Base-by-base conservation (phyloP, 2,329 filamentous ascomycete species). In the Meredithiella fracta region DNA sequence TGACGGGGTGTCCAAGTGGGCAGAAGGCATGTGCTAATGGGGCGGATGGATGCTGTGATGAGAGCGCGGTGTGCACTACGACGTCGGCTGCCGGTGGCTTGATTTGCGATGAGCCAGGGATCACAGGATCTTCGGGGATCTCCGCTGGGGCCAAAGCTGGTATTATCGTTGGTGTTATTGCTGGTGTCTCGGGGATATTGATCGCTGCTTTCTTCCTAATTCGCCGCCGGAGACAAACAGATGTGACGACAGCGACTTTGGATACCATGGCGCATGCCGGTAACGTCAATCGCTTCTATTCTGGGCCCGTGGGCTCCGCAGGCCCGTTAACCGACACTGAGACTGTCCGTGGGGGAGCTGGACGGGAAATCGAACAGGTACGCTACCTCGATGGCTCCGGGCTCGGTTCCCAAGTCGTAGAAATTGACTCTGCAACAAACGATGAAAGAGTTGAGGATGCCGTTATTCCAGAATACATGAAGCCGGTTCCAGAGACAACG, bases 131-230 rank as follows among this genome's bases (percentile, higher is more conserved):
- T 2, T 60, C 62, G 1, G 64, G 64, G 1, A 63, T 79, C 4
- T 73, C 73, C 1, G 22, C 14, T 1, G 76, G 73, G 0, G 77
- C 75, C 1, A 78, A 74, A 61, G 76, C 74, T 0, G 78, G 78
- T 1, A 74, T 82, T n/a, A 77, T 73, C 4, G 68, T 75, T 0
- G 78, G 76, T 17, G 70, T 75, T 2, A 69, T 73, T 1, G 63
- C 75, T 0, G 73, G 67, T 26, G 65, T 76, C 38, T 74, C 69
- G 2, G 62, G 62, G 2, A 59, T 71, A 15, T 67, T 70, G 0
- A 54, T 56, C 8, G 54, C 47, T 0, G 17, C 49, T 3, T 58
- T 54, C 17, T 77, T 71, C 58, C 56, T 77, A n/a, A n/a, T 44
- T 44, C 11, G 40, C 8, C 40, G 40, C n/a, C 11, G 40, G 29